Conservation (phyloP, 768 basidiomycete genomes). For the Favolaschia claudopus region DNA sequence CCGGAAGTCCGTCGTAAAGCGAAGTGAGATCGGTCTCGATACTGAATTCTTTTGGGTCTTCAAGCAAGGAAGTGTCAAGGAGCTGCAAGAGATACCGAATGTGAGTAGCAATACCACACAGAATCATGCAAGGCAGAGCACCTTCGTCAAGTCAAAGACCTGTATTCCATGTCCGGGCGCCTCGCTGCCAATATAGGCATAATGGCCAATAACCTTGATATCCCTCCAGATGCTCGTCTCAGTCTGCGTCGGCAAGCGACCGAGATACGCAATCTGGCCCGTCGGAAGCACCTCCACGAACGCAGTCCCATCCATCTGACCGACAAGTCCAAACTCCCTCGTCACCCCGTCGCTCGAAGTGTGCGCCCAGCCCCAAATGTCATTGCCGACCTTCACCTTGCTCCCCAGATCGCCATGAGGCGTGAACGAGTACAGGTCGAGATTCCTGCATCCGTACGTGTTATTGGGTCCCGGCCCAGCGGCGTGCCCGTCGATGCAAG, state of each 20-base stretch:
- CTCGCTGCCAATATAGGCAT: constrained; percentile 37
- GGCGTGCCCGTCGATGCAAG: constrained; percentile 18
- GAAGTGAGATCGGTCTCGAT: constrained; percentile 31
- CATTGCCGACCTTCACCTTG: constrained; percentile 15
- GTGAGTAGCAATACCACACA: background rate
- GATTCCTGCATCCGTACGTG: constrained; percentile 21
- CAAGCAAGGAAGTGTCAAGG: constrained; percentile 18
- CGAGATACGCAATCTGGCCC: constrained; percentile 29
- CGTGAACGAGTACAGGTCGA: constrained; percentile 23
- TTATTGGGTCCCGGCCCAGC: background rate
- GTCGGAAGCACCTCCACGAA: constrained; percentile 22
- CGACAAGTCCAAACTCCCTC: constrained; percentile 22
- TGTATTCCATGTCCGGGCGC: constrained; percentile 36
- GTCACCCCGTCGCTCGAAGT: constrained; percentile 6
- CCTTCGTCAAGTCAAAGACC: constrained; percentile 38
- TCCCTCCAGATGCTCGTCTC: constrained; percentile 33
- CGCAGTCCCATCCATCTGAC: constrained; percentile 23
- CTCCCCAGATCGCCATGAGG: constrained; percentile 19
- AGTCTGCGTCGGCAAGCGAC: constrained; percentile 34
- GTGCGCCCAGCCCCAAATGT: constrained; percentile 23
- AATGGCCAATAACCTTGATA: constrained; percentile 34
- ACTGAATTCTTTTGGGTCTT: constrained; percentile 30
- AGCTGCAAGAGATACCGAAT: constrained; percentile 16
- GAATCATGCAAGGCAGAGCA: background rate
- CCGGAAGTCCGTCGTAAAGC: constrained; percentile 32